Evolutionary conservation across 768 basidiomycete genomes (phyloP).

Genomic region (Lyophyllum shimeji): DNA sequence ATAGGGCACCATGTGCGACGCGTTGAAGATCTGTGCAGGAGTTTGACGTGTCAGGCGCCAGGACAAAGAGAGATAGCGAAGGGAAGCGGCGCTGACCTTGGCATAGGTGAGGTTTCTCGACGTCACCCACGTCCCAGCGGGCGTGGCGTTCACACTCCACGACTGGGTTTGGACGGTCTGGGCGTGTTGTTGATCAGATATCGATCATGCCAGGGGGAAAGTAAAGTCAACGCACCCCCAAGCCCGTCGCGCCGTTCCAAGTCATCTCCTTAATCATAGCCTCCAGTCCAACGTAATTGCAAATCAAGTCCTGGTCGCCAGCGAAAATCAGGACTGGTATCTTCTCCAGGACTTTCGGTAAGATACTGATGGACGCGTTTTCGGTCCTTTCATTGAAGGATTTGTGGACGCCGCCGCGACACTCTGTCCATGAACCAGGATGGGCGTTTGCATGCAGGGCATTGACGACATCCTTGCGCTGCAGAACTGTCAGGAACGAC

Average conservation of each 20-base stretch:
- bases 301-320: conserved; percentile 95
- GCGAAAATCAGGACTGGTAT: conserved; percentile 90
- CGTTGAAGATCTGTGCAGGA: conserved; percentile 73
- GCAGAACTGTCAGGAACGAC: conserved; percentile 9
- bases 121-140: conserved; percentile 90
- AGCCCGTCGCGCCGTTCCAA: conserved; percentile 85
- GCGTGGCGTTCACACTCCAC: conserved; percentile 72
- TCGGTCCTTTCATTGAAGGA: conserved; percentile 58
- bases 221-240: conserved; percentile 70
- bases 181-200: conserved; percentile 6
- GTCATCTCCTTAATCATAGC: conserved; percentile 76
- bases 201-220: neutral
- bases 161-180: conserved; percentile 68
- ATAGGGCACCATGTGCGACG: conserved; percentile 94
- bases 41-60: neutral
- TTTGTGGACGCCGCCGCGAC: conserved; percentile 61
- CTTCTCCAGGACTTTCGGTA: conserved; percentile 76
- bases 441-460: conserved; percentile 84
- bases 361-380: conserved; percentile 68
- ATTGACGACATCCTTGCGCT: conserved; percentile 79
- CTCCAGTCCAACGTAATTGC: conserved; percentile 93
- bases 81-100: conserved; percentile 51
- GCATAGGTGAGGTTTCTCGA: conserved; percentile 91
- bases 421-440: conserved; percentile 86
- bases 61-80: neutral